Conservation (phyloP, 1,284 basidiomycete genomes). For the Ustilago bromivora region DNA sequence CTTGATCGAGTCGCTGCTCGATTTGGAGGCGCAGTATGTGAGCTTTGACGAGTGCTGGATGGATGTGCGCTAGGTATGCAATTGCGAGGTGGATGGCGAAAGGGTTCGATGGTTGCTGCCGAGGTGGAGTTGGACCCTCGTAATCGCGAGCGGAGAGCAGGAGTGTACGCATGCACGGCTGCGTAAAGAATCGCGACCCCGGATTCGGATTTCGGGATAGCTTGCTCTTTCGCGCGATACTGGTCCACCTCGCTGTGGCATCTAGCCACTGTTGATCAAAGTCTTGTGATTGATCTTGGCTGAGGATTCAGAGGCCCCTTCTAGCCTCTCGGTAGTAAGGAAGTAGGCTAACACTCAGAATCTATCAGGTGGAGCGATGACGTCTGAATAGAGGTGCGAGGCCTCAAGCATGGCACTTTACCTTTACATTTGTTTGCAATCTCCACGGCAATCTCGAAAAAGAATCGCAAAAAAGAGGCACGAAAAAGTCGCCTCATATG, state of each 20-base stretch:
- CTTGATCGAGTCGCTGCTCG: too few relatives aligned
- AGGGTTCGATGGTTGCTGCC: constrained; percentile 5
- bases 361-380: neutral
- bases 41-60: neutral
- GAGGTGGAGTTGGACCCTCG: constrained; percentile 37
- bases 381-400: neutral
- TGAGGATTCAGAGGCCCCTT: too few relatives aligned
- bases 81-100: constrained; percentile 7
- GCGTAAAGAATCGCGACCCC: constrained; percentile 11
- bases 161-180: constrained; percentile 24
- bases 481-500: neutral
- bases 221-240: constrained; percentile 16
- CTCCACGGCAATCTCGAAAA: neutral
- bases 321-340: too few relatives aligned
- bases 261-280: too few relatives aligned
- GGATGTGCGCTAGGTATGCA: neutral
- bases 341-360: neutral
- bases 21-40: neutral
- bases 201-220: constrained; percentile 35
- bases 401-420: neutral
- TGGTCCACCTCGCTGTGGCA: neutral
- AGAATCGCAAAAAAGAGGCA: neutral
- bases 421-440: neutral
- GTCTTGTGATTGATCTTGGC: too few relatives aligned
- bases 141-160: constrained; percentile 12